phyloP scores from a whole-genome alignment of 1,284 basidiomycete genomes.

The Malassezia caprae region DNA sequence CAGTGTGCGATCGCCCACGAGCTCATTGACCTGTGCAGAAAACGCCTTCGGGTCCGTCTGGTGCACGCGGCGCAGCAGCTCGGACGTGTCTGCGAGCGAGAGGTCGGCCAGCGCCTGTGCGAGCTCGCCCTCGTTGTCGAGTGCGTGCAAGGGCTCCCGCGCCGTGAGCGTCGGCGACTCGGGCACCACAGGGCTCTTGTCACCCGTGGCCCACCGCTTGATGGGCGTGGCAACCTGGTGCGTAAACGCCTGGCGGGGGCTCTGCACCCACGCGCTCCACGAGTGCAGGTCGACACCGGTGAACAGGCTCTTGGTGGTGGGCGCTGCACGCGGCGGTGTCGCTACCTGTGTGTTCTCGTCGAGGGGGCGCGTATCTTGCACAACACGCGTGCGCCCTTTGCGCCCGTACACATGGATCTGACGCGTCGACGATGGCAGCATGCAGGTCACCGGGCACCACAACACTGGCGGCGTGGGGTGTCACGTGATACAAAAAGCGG shows the following conservation, averaged over 20 bases:
- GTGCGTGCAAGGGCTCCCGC: background rate
- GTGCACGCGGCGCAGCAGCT: conserved; percentile 17
- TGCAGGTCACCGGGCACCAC: conserved; percentile 1
- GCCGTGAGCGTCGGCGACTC: background rate
- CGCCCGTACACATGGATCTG: conserved; percentile 16
- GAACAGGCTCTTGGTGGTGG: conserved; percentile 6
- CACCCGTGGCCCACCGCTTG: conserved; percentile 6
- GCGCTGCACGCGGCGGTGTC: background rate
- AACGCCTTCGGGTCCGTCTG: conserved; percentile 17
- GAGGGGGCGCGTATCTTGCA: background rate
- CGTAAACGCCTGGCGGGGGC: conserved; percentile 5
- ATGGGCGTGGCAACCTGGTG: background rate
- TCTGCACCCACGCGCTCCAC: conserved; percentile 3
- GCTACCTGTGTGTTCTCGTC: background rate
- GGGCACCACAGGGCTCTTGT: background rate
- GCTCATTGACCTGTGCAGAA: conserved; percentile 2
- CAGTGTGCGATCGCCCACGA: conserved; percentile 3
- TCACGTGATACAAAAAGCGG: conserved; percentile 4
- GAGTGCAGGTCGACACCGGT: conserved; percentile 6
- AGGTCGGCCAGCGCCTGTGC: background rate
- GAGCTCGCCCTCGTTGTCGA: background rate
- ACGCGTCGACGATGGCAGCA: conserved; percentile 12
- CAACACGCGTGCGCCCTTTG: conserved; percentile 7
- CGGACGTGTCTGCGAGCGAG: background rate
- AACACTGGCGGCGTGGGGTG: conserved; percentile 3